phyloP scores from a whole-genome alignment of 2,329 filamentous ascomycete genomes.

The Rasamsonia emersonii region DNA sequence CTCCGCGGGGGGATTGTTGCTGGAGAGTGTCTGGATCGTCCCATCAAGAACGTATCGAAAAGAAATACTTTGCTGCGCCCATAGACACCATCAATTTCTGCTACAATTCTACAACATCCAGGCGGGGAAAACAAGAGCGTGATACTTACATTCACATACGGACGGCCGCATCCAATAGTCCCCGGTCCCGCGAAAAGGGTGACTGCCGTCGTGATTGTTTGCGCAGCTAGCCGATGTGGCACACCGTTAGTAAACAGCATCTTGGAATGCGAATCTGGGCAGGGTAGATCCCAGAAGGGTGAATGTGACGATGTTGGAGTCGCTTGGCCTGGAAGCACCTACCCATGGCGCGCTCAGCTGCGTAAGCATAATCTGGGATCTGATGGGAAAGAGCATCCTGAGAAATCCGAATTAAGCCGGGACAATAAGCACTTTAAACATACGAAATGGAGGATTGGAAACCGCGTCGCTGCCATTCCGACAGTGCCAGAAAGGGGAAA shows the following conservation, averaged over 20 bases:
- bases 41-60: slow-evolving; percentile 30
- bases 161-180: slow-evolving; percentile 21
- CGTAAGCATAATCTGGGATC: slow-evolving; percentile 3
- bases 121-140: too few relatives aligned
- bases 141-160: slow-evolving; percentile 29
- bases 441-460: too few relatives aligned
- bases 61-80: slow-evolving; percentile 20
- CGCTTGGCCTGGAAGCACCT: too few relatives aligned
- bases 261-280: too few relatives aligned
- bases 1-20: slow-evolving; percentile 53
- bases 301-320: too few relatives aligned
- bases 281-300: too few relatives aligned
- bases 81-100: neutral
- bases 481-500: slow-evolving; percentile 8
- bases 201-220: slow-evolving; percentile 23
- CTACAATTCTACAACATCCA: too few relatives aligned
- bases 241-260: slow-evolving; percentile 5
- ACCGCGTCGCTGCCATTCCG: slow-evolving; percentile 9
- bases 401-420: too few relatives aligned
- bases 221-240: slow-evolving; percentile 15
- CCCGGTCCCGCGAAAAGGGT: slow-evolving; percentile 28
- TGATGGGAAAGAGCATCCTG: too few relatives aligned
- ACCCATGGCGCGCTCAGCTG: slow-evolving; percentile 1
- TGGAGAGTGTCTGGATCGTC: slow-evolving; percentile 69
- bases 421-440: too few relatives aligned